Percentiles rank a stretch among this genome's conserved stretches.
These are phyloP conservation scores for Naganishia vaughanmartiniae DNA, from an alignment of 768 basidiomycete genomes.

Conservation along the genomic window DNA sequence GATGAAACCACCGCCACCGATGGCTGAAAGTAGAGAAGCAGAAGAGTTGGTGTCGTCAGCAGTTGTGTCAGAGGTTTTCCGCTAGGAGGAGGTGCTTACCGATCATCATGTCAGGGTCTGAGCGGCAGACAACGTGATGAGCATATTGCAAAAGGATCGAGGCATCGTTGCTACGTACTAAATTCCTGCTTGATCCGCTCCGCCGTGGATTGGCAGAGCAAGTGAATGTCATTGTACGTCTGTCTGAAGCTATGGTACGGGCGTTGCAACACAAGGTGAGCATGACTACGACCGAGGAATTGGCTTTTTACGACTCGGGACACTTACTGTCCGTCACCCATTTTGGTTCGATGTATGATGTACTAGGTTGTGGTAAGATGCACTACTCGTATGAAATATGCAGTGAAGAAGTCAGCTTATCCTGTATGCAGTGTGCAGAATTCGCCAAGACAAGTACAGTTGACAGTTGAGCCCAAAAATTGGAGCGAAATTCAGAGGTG, in stretches of 20 bases:
- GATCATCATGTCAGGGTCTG: conserved; percentile 35
- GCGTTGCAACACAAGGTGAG: not conserved
- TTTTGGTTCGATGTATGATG: not conserved
- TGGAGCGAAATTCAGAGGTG: no score
- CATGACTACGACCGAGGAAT: not conserved
- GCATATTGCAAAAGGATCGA: not conserved
- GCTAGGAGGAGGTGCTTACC: conserved; percentile 8
- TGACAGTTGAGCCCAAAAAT: no score
- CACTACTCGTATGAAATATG: not conserved
- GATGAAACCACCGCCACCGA: conserved; percentile 73
- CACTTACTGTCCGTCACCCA: conserved; percentile 26
- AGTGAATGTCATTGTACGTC: conserved; percentile 92
- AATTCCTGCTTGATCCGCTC: conserved; percentile 70
- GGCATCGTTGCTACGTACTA: conserved; percentile 49
- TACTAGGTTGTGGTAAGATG: not conserved
- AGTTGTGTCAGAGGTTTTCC: not conserved
- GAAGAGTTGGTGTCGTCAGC: not conserved
- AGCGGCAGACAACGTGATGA: not conserved
- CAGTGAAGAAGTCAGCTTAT: not conserved
- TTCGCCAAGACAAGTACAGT: no score
- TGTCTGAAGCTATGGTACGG: conserved; percentile 54
- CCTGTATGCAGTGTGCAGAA: no score
- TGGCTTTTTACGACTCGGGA: not conserved
- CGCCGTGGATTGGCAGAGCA: conserved; percentile 66
- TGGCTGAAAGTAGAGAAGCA: conserved; percentile 41